Base-by-base conservation (phyloP, 179 eudicot species). In the Heliamphora pulchella region DNA sequence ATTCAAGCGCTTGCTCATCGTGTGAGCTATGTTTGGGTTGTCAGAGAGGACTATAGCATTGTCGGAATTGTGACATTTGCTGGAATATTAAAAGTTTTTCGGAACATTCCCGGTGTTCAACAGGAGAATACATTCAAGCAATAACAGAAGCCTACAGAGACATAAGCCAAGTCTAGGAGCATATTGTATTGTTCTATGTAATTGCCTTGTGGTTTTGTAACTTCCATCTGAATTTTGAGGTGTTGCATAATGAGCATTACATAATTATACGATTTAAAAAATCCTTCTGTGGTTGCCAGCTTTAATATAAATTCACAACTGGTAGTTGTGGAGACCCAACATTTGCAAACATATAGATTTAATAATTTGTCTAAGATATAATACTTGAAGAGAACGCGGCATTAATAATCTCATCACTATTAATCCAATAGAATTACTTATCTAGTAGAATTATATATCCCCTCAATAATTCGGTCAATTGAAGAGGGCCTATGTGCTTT, bases 1-100 rank as follows among this genome's bases (percentile, higher is more conserved):
- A 90, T 94, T 82, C 97, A 93, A 71, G 96, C 97, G 0, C 83
- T 94, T 13, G 88, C 97, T 0, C 92, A 90, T 79, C 91, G 98
- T 13, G 86, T 87, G 54, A 91, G 70, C 59, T 88, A 87, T 44
- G 87, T 88, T 14, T 94, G 98, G 98, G 98, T 91, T 20, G 84
- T 94, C 3, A 87, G 93, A 71, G 88, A 85, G 17, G 92, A 94
- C 46, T 83, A 85, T 57, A 86, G 83, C 66, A 65, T 94, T 77
- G 89, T 89, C 9, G 98, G 98, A 43, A 82, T 82, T n/a, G 93
- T 94, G 59, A 92, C 91, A 0, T 91, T 90, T 84, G 75, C 89
- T 3, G 87, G 88, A 4, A 90, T 94, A 59, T 76, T 94, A 81
- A 85, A 85, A 59, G 93, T 79, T 75, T 87, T 94, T 64, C 82